Evolutionary conservation across 2,329 filamentous ascomycete genomes (phyloP).

Genomic region (Didymella keratinophila): DNA sequence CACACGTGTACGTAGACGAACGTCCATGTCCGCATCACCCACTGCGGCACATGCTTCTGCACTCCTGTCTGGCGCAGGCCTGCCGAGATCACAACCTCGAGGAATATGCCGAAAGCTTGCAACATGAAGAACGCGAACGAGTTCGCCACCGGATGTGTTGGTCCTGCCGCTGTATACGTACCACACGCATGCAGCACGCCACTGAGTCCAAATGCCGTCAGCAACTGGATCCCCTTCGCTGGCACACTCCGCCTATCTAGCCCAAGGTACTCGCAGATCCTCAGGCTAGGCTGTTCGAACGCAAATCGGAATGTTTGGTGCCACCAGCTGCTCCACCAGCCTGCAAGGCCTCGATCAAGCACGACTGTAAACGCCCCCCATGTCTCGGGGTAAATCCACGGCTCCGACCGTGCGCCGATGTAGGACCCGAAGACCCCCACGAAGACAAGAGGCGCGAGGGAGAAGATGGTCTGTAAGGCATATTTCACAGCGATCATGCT

Average conservation of each 20-base stretch:
- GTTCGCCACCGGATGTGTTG: conserved; percentile 57
- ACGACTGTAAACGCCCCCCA: conserved; percentile 65
- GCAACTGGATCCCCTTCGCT: conserved; percentile 53
- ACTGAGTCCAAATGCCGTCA: conserved; percentile 70
- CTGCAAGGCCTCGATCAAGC: conserved; percentile 74
- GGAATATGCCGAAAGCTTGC: conserved; percentile 70
- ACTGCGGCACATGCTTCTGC: conserved; percentile 53
- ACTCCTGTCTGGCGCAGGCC: conserved; percentile 47
- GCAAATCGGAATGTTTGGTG: conserved; percentile 86
- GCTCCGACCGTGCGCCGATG: conserved; percentile 66
- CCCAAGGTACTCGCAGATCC: conserved; percentile 49
- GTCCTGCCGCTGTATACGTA: conserved; percentile 70
- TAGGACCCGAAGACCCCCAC: conserved; percentile 64
- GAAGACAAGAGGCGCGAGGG: conserved; percentile 68
- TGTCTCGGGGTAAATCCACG: conserved; percentile 68
- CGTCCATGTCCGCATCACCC: conserved; percentile 64
- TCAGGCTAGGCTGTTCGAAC: conserved; percentile 67
- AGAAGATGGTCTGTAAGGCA: conserved; percentile 69
- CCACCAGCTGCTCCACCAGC: conserved; percentile 89
- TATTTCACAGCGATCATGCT: conserved; percentile 65
- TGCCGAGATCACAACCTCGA: conserved; percentile 56
- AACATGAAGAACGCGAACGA: conserved; percentile 74
- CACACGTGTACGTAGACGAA: conserved; percentile 69
- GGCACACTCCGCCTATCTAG: conserved; percentile 44
- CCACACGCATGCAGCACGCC: conserved; percentile 75